Percentiles rank a stretch among this genome's conserved stretches.
These are phyloP conservation scores for Botryobasidium botryosum DNA, from an alignment of 768 basidiomycete genomes.

Conservation along the genomic window DNA sequence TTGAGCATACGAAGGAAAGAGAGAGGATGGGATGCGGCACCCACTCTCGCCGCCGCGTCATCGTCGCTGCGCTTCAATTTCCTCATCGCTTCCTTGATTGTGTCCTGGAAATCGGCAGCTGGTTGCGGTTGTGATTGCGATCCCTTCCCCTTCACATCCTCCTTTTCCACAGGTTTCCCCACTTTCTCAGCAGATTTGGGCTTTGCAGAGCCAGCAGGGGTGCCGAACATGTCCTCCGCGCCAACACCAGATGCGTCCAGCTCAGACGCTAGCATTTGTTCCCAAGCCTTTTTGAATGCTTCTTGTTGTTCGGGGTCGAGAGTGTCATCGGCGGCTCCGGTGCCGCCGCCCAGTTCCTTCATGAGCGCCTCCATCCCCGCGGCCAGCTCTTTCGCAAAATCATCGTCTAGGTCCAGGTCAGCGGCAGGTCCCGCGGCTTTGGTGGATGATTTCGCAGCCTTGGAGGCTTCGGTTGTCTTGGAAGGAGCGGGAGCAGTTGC, in stretches of 20 bases:
- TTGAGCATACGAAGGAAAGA: background rate
- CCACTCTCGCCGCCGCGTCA: slow-evolving; percentile 31
- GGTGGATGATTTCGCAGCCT: too few species aligned
- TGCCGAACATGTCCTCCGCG: background rate
- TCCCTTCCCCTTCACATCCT: slow-evolving; percentile 9
- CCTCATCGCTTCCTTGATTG: slow-evolving; percentile 54
- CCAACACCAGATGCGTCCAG: slow-evolving; percentile 30
- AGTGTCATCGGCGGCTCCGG: slow-evolving; percentile 9
- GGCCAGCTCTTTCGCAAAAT: slow-evolving; percentile 27
- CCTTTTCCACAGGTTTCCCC: background rate
- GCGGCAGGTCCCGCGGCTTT: slow-evolving; percentile 1
- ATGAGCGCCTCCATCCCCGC: slow-evolving; percentile 30
- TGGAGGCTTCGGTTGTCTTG: slow-evolving; percentile 13
- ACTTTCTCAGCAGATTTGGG: slow-evolving; percentile 10
- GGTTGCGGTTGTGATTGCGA: background rate
- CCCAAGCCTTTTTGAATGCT: slow-evolving; percentile 38
- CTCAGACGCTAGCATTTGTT: slow-evolving; percentile 48
- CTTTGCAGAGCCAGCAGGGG: slow-evolving; percentile 3
- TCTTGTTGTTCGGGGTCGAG: slow-evolving; percentile 11
- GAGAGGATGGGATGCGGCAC: slow-evolving; percentile 5
- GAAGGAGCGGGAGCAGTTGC: slow-evolving; percentile 11
- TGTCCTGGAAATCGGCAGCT: slow-evolving; percentile 38
- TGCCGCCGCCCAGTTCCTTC: slow-evolving; percentile 20
- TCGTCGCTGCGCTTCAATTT: slow-evolving; percentile 55
- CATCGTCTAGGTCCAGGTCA: slow-evolving; percentile 15